A percentile compares a stretch with the other conserved stretches of the same genome.
Evolutionary conservation across 495 filamentous ascomycete species (phyloP).

Genomic region (Neohortaea acidophila): DNA sequence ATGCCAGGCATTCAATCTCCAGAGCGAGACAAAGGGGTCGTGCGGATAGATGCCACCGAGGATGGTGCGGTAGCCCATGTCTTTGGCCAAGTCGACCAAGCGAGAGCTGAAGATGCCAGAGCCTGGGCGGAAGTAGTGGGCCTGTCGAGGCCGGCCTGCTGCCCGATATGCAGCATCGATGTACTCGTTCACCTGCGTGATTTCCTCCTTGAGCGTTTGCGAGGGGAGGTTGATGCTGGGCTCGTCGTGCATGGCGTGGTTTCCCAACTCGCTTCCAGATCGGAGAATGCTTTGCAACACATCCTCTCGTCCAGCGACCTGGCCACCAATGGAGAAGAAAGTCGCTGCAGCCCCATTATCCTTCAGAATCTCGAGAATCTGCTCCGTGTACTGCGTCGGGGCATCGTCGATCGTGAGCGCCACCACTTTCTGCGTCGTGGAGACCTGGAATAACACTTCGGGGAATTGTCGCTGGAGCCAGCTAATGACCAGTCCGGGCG

Average conservation of each 20-base stretch:
- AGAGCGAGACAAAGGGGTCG: slow-evolving; percentile 58
- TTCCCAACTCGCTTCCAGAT: slow-evolving; percentile 56
- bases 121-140: slow-evolving; percentile 59
- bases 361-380: slow-evolving; percentile 50
- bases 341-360: slow-evolving; percentile 28
- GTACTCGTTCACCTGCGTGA: slow-evolving; percentile 30
- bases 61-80: slow-evolving; percentile 49
- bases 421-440: slow-evolving; percentile 42
- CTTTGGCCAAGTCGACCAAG: slow-evolving; percentile 42
- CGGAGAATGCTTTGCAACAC: slow-evolving; percentile 46
- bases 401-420: slow-evolving; percentile 78
- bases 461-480: slow-evolving; percentile 57
- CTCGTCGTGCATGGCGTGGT: slow-evolving; percentile 79
- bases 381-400: slow-evolving; percentile 54
- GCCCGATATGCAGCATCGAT: slow-evolving; percentile 42
- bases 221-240: slow-evolving; percentile 36
- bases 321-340: slow-evolving; percentile 44
- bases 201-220: slow-evolving; percentile 23
- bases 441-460: slow-evolving; percentile 56
- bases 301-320: slow-evolving; percentile 46
- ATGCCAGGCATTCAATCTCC: slow-evolving; percentile 59
- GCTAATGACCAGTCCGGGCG: slow-evolving; percentile 47
- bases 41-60: slow-evolving; percentile 76
- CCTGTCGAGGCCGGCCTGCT: slow-evolving; percentile 16
- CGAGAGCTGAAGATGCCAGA: slow-evolving; percentile 60